Percentiles rank a stretch among this genome's conserved stretches.
Evolutionary conservation across 1,284 basidiomycete genomes (phyloP).

Genomic region (Ganoderma lingzhi): DNA sequence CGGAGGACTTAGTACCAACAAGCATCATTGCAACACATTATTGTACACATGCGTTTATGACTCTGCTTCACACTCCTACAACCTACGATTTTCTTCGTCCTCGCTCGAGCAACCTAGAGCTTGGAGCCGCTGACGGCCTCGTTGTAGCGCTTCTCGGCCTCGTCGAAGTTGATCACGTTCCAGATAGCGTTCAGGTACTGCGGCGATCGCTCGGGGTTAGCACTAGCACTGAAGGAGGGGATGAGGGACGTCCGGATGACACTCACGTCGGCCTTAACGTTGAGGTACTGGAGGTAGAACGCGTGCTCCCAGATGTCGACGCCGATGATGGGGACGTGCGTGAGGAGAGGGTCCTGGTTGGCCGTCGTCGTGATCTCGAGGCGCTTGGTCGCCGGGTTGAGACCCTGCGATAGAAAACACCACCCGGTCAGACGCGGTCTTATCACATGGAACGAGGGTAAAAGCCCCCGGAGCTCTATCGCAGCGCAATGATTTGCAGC

Average conservation of each 20-base stretch:
- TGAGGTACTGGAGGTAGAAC: conserved; percentile 83
- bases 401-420: conserved; percentile 53
- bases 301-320: conserved; percentile 92
- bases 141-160: conserved; percentile 73
- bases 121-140: conserved; percentile 49
- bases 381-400: conserved; percentile 66
- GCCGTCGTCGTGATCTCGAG: conserved; percentile 83
- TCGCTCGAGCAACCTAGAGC: conserved; percentile 22
- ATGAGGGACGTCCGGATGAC: background rate
- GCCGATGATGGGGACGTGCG: conserved; percentile 82
- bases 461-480: background rate
- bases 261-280: conserved; percentile 76
- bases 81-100: conserved; percentile 9
- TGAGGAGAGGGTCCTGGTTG: conserved; percentile 90
- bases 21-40: conserved; percentile 24
- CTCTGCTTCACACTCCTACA: conserved; percentile 26
- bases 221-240: background rate
- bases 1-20: background rate
- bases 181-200: conserved; percentile 84
- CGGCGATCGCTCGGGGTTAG: conserved; percentile 7
- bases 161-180: conserved; percentile 85
- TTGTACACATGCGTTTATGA: conserved; percentile 25
- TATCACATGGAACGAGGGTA: conserved; percentile 3
- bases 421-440: background rate
- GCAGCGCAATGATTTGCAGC: background rate